Conservation (phyloP, 805 yeast species). For the Kazachstania africana region DNA sequence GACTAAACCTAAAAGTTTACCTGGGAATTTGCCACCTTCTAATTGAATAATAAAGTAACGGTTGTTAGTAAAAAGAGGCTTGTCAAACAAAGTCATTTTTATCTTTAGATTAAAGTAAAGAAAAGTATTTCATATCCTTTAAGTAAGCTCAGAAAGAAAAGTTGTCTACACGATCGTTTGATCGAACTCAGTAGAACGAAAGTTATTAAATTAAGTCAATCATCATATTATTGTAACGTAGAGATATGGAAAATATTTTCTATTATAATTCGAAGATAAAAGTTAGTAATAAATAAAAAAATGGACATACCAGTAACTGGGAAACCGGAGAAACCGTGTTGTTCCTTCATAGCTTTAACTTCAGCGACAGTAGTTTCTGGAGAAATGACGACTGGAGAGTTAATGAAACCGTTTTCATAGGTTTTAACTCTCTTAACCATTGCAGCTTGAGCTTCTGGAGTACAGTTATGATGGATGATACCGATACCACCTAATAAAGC, state of each 20-base stretch:
- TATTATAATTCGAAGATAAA: not conserved
- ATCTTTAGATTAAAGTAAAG: not conserved
- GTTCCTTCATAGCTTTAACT: constrained; percentile 55
- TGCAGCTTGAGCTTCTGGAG: constrained; percentile 94
- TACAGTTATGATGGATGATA: constrained; percentile 94
- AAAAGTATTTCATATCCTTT: not conserved
- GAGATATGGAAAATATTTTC: not conserved
- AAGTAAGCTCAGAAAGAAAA: constrained; percentile 29
- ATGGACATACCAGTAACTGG: constrained; percentile 95
- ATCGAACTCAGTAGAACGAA: constrained; percentile 99
- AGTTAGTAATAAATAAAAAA: constrained; percentile 1
- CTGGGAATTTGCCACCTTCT: constrained; percentile 81
- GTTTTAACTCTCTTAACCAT: constrained; percentile 96
- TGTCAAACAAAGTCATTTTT: not conserved
- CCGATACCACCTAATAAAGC: constrained; percentile 98
- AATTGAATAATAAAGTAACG: constrained; percentile 5
- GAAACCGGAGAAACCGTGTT: constrained; percentile 90
- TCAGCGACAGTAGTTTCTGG: constrained; percentile 72
- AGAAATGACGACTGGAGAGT: constrained; percentile 78
- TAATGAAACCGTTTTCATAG: constrained; percentile 94
- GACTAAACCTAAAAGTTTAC: constrained; percentile 87
- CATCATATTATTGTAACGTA: constrained; percentile 33
- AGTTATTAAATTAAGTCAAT: constrained; percentile 55
- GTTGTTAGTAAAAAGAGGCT: constrained; percentile 16
- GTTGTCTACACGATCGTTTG: constrained; percentile 94